phyloP scores from a whole-genome alignment of 1,284 basidiomycete genomes.

The Leccinum fallax region DNA sequence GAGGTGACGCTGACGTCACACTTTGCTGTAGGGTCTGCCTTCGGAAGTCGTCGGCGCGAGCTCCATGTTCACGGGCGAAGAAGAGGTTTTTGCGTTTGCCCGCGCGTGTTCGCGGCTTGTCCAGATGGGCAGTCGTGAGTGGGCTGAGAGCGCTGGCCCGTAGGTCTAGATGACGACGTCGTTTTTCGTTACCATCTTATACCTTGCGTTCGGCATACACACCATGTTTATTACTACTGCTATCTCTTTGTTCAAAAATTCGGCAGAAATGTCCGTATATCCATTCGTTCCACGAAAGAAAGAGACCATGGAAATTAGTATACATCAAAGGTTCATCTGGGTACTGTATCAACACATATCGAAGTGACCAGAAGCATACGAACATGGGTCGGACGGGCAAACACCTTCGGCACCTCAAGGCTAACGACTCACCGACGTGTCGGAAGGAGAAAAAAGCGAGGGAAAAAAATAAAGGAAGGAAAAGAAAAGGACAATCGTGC shows the following conservation, averaged over 20 bases:
- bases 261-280: neutral
- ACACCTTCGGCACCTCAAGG: conserved; percentile 5
- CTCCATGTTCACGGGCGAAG: conserved; percentile 91
- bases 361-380: conserved; percentile 16
- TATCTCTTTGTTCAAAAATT: neutral
- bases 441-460: neutral
- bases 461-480: neutral
- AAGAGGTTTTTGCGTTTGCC: conserved; percentile 94
- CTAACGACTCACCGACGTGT: neutral
- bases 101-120: conserved; percentile 88
- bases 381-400: conserved; percentile 2
- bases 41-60: conserved; percentile 75
- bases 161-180: neutral
- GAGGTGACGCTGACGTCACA: neutral
- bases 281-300: conserved; percentile 11
- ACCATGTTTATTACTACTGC: neutral
- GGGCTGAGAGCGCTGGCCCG: conserved; percentile 69
- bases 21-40: conserved; percentile 65
- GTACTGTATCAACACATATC: conserved; percentile 25
- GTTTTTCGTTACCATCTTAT: neutral
- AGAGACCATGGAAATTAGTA: conserved; percentile 22
- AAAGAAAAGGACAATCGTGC: conserved; percentile 1
- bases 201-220: neutral
- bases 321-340: conserved; percentile 27
- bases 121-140: conserved; percentile 89